Conservation (phyloP, 768 basidiomycete genomes). For the Russula emetica region DNA sequence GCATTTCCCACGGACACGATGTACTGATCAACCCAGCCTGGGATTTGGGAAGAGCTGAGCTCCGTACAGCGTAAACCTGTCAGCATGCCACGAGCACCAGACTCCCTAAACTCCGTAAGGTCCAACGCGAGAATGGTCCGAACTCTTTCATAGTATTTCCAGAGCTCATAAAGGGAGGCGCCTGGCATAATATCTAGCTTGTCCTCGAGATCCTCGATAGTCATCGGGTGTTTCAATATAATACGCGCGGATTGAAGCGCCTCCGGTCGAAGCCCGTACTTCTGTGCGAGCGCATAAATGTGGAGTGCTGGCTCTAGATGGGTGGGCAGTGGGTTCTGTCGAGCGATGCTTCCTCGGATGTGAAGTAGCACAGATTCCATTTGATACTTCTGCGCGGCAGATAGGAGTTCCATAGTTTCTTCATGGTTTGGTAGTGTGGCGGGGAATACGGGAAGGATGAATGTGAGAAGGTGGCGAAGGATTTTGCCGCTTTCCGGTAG, state of each 20-base stretch:
- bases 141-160: too few relatives aligned
- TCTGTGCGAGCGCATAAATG: conserved; percentile 4
- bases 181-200: too few relatives aligned
- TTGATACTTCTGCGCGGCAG: conserved; percentile 8
- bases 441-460: conserved; percentile 8
- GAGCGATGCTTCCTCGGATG: not conserved
- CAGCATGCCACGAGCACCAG: too few relatives aligned
- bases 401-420: conserved; percentile 4
- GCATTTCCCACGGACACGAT: too few relatives aligned
- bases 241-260: not conserved
- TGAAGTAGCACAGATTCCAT: not conserved
- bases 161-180: too few relatives aligned
- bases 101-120: too few relatives aligned
- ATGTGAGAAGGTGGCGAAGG: conserved; percentile 15
- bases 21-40: too few relatives aligned
- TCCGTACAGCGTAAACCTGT: too few relatives aligned
- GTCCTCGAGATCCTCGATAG: too few relatives aligned
- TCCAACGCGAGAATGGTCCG: too few relatives aligned
- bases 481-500: not conserved
- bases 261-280: conserved; percentile 4
- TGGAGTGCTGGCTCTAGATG: conserved; percentile 3
- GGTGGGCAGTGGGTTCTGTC: not conserved
- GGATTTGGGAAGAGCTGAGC: too few relatives aligned
- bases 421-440: not conserved
- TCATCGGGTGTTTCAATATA: too few relatives aligned